A percentile compares a stretch with the other conserved stretches of the same genome.
Conservation (phyloP, 371 early-diverging fungal species). For the Mucor sp. region DNA sequence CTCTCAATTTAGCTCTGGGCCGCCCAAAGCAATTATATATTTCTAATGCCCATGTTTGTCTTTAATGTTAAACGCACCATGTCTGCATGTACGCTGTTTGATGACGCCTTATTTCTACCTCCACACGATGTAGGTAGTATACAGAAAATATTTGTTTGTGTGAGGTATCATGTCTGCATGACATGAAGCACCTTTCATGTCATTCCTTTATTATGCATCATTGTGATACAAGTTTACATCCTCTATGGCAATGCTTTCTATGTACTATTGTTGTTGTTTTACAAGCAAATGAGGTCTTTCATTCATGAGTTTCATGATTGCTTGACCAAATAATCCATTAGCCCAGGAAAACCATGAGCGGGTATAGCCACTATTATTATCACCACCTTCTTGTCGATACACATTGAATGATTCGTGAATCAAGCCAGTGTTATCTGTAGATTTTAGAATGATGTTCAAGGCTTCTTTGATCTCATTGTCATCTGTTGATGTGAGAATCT, state of each 20-base stretch:
- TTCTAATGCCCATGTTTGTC: too few species aligned
- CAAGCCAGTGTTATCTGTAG: conserved; percentile 37
- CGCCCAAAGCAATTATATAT: too few species aligned
- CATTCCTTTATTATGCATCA: background rate
- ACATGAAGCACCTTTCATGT: background rate
- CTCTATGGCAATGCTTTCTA: too few species aligned
- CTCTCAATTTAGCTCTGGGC: too few species aligned
- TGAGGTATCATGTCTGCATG: background rate
- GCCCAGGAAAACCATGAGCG: conserved; percentile 60
- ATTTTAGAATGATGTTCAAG: conserved; percentile 26
- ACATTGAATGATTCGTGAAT: conserved; percentile 52
- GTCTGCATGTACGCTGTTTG: too few species aligned
- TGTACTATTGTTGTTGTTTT: background rate
- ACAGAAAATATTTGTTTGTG: too few species aligned
- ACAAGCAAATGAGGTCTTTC: conserved; percentile 34
- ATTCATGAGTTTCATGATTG: conserved; percentile 40
- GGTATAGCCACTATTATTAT: conserved; percentile 30
- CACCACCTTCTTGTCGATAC: conserved; percentile 10
- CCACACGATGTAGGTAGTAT: too few species aligned
- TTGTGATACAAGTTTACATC: too few species aligned
- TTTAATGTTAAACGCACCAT: too few species aligned
- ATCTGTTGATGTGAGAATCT: conserved; percentile 37
- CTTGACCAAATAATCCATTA: conserved; percentile 52
- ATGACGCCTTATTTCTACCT: too few species aligned
- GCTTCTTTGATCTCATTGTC: conserved; percentile 40